phyloP scores from a whole-genome alignment of 2,329 filamentous ascomycete species.

The Trichoderma sp. region DNA sequence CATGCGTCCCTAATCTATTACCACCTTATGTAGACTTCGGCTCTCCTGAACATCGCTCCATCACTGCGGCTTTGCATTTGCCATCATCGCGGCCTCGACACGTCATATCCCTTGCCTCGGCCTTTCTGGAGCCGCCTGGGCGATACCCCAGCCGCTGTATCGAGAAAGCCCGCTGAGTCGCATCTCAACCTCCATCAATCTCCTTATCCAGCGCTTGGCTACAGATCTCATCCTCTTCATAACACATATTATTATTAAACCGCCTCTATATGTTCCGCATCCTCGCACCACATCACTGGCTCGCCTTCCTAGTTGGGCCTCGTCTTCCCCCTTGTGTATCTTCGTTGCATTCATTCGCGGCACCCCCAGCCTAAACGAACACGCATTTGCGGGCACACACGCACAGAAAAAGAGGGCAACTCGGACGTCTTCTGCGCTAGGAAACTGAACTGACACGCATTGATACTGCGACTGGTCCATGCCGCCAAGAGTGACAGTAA shows the following conservation, averaged over 20 bases:
- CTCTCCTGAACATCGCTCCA: neutral
- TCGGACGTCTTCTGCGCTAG: neutral
- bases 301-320: slow-evolving; percentile 27
- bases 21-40: neutral
- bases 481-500: slow-evolving; percentile 12
- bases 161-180: neutral
- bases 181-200: neutral
- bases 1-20: neutral
- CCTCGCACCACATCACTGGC: slow-evolving; percentile 21
- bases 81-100: slow-evolving; percentile 11
- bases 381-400: neutral
- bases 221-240: neutral
- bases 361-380: slow-evolving; percentile 8
- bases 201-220: neutral
- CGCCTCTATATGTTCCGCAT: neutral
- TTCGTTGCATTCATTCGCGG: slow-evolving; percentile 10
- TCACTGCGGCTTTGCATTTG: neutral
- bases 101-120: slow-evolving; percentile 2
- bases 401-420: neutral
- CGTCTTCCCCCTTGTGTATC: slow-evolving; percentile 10
- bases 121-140: neutral
- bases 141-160: neutral
- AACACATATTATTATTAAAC: neutral
- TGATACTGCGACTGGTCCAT: neutral
- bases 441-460: neutral